Base-by-base conservation (phyloP, 352 stramenopile species). In the Pythium plurisporium region DNA sequence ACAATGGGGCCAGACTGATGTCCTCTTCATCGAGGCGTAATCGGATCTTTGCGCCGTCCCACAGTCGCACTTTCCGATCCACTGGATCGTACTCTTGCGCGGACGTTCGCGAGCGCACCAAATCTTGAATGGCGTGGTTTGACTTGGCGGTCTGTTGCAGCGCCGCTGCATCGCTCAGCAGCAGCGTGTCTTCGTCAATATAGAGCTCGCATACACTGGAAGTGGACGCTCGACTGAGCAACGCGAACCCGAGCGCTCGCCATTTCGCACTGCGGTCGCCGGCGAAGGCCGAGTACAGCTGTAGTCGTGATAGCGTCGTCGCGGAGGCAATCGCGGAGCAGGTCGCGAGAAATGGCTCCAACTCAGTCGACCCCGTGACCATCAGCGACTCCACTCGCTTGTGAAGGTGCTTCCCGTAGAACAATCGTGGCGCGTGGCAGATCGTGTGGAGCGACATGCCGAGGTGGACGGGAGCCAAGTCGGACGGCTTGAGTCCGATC, bases 121-220 rank as follows among this genome's bases (percentile, higher is more conserved):
- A 8, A 2, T 40, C 40, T n/a, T 41, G 41, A 14, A 34, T 14
- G 20, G 52, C 40, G 26, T 59, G 41, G 4, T 14, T 1, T 5
- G 52, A 41, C 29, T 17, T n/a, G 1, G 20, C 11, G 1, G 30
- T 26, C 5, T 5, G 19, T 17, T 23, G 20, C 0, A 60, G 20
- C 15, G 31, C 53, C n/a, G 30, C 14, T 1, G 42, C 7, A 19
- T 60, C 53, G 11, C 42, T 46, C 1, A 37, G 12, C 1, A 53
- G 23, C 11, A 60, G 8, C 7, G 23, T 14, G 20, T 45, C 43
- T 25, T 60, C 53, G 11, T 60, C 41, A 9, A 60, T 52, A 17
- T 51, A 46, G 8, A 60, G 33, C 25, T 60, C 42, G 23, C 11
- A n/a, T 9, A 60, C 23, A 17, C 40, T 38, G 23, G 42, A 47